Base-by-base conservation (phyloP, 768 basidiomycete species). In the Tricholoma saponaceum region DNA sequence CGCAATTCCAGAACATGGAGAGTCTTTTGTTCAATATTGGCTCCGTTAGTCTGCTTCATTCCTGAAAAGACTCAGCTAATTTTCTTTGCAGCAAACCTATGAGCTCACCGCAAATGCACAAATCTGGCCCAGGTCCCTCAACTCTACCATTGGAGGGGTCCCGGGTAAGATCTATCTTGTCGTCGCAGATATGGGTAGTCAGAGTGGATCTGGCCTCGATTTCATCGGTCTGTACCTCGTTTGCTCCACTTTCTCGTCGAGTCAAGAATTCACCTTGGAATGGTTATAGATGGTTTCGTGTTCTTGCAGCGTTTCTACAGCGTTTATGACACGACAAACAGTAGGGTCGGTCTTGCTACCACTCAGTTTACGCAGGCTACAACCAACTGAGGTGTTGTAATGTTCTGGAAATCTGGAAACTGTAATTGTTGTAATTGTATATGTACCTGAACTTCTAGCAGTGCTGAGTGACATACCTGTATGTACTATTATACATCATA, bases 251-350 rank as follows among this genome's bases (percentile, higher is more conserved):
- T 49, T 30, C 26, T 49, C 8, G 13, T 26, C 4, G 47, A 5
- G 28, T 30, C 28, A 18, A 30, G 2, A 9, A 28, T 18, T 49
- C 5, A 49, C n/a, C 47, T 49, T 26, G 25, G n/a, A 8, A n/a
- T 49, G 4, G 9, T 30, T 16, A 7, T 18, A 50, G 47, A 83
- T 67, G 81, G 83, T n/a, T 74, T 72, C 63, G 62, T 70, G 5
- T 85, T 82, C 76, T 72, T 85, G 23, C 74, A 77, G 69, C 82
- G 86, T 13, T 87, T 83, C 78, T 87, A 87, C 72, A 75, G 80
- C 30, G 85, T 86, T 35, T 87, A 72, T 64, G 86, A 89, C 65
- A 83, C 85, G 46, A 67, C 76, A 43, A 82, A 84, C 73, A 70
- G 67, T 46, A 80, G 73, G 13, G 75, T 86, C 54, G 84, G 85